phyloP scores from a whole-genome alignment of 768 basidiomycete genomes.

The Candolleomyces efflorescens region DNA sequence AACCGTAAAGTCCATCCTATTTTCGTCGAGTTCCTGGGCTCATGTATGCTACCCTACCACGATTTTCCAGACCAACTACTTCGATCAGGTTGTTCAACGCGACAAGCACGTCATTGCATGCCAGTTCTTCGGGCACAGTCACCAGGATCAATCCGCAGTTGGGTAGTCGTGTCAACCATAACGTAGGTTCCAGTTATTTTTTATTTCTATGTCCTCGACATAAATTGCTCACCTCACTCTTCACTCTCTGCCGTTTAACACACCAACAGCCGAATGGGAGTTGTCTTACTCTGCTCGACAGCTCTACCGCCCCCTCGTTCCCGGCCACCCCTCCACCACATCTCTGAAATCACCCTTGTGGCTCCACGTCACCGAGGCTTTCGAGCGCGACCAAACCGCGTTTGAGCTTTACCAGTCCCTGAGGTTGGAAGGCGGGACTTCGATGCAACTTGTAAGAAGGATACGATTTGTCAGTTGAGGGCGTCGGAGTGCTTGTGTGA shows the following conservation, averaged over 20 bases:
- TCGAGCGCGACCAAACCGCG: slow-evolving; percentile 40
- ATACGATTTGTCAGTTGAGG: slow-evolving; percentile 40
- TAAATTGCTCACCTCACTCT: no score
- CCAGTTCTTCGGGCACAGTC: slow-evolving; percentile 62
- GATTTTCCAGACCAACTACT: slow-evolving; percentile 57
- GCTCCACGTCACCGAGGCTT: slow-evolving; percentile 55
- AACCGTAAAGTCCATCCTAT: slow-evolving; percentile 22
- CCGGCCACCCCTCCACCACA: slow-evolving; percentile 30
- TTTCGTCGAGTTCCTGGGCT: not conserved
- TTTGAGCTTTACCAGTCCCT: slow-evolving; percentile 45
- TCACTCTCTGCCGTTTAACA: no score
- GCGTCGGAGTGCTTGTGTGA: slow-evolving; percentile 19
- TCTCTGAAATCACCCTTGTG: slow-evolving; percentile 52
- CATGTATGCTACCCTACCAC: not conserved
- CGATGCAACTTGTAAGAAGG: slow-evolving; percentile 32
- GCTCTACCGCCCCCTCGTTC: slow-evolving; percentile 41
- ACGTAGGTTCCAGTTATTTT: no score
- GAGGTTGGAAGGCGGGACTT: slow-evolving; percentile 37
- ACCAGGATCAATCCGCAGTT: slow-evolving; percentile 57
- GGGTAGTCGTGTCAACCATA: no score
- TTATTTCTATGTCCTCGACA: no score
- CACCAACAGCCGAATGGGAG: slow-evolving; percentile 48
- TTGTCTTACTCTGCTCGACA: slow-evolving; percentile 54
- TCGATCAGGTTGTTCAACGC: slow-evolving; percentile 56
- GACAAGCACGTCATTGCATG: slow-evolving; percentile 56